Conservation (phyloP, 129 eudicot genomes). For the Flaveria robusta region DNA sequence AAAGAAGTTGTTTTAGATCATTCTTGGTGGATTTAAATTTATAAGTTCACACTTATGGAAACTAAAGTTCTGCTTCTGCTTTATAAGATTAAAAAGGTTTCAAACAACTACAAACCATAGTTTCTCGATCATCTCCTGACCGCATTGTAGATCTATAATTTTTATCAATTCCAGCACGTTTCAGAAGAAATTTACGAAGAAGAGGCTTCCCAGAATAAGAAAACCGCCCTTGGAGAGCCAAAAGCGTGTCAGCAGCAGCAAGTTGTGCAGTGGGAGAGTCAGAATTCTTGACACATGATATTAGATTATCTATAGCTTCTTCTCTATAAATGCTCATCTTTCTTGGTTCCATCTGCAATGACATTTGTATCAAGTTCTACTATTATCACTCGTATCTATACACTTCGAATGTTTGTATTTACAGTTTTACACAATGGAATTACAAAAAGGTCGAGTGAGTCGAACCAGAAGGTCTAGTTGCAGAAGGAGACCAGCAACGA, state of each 20-base stretch:
- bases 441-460: background rate
- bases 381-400: background rate
- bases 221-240: slow-evolving; percentile 68
- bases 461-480: slow-evolving; percentile 79
- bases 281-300: slow-evolving; percentile 57
- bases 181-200: slow-evolving; percentile 58
- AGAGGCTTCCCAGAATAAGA: slow-evolving; percentile 71
- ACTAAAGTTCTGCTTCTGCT: background rate
- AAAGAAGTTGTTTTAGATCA: background rate
- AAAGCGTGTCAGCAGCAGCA: slow-evolving; percentile 63
- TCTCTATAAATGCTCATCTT: slow-evolving; percentile 80
- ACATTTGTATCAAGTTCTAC: background rate
- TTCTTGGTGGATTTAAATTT: background rate
- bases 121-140: slow-evolving; percentile 47
- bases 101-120: slow-evolving; percentile 42
- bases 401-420: background rate
- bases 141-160: slow-evolving; percentile 42
- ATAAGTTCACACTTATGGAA: background rate
- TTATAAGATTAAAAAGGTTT: background rate
- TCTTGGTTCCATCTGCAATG: slow-evolving; percentile 65
- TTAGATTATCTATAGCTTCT: slow-evolving; percentile 74
- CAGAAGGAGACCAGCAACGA: slow-evolving; percentile 74
- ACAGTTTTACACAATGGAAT: background rate
- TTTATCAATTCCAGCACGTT: slow-evolving; percentile 53
- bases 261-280: slow-evolving; percentile 59